phyloP scores from a whole-genome alignment of 1,284 basidiomycete genomes.

The Cutaneotrichosporon cyanovorans region DNA sequence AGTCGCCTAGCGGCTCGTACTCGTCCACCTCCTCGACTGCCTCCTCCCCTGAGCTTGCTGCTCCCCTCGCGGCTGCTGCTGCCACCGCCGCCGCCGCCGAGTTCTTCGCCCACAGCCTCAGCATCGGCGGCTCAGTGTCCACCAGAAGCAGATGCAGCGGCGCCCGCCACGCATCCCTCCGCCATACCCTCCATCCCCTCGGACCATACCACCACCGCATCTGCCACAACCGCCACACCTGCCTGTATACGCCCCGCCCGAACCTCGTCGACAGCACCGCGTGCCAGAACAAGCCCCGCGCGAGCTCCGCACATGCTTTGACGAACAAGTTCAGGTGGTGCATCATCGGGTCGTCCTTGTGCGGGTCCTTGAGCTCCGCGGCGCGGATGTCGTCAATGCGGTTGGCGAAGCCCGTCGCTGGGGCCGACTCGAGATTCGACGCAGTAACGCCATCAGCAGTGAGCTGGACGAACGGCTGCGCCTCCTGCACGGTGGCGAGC shows the following conservation, averaged over 20 bases:
- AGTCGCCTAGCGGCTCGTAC: not conserved
- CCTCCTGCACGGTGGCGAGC: slow-evolving; percentile 26
- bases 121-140: too few relatives aligned
- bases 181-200: slow-evolving; percentile 36
- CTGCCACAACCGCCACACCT: slow-evolving; percentile 4
- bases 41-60: too few relatives aligned
- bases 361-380: slow-evolving; percentile 25
- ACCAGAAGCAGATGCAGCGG: not conserved
- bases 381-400: slow-evolving; percentile 40
- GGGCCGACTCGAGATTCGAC: too few relatives aligned
- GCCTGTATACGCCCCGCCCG: slow-evolving; percentile 17
- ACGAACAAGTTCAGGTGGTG: slow-evolving; percentile 27
- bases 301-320: slow-evolving; percentile 15
- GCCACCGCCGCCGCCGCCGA: not conserved
- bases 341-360: slow-evolving; percentile 23
- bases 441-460: slow-evolving; percentile 4
- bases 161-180: slow-evolving; percentile 28
- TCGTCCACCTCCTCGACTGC: too few relatives aligned
- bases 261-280: slow-evolving; percentile 24
- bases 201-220: slow-evolving; percentile 43
- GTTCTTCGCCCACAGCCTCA: too few relatives aligned
- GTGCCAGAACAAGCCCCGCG: slow-evolving; percentile 17
- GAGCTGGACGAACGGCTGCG: slow-evolving; percentile 34
- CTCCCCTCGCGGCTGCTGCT: not conserved
- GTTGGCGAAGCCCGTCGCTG: slow-evolving; percentile 18